Conservation (phyloP, 1,284 basidiomycete genomes). For the Malassezia equina region DNA sequence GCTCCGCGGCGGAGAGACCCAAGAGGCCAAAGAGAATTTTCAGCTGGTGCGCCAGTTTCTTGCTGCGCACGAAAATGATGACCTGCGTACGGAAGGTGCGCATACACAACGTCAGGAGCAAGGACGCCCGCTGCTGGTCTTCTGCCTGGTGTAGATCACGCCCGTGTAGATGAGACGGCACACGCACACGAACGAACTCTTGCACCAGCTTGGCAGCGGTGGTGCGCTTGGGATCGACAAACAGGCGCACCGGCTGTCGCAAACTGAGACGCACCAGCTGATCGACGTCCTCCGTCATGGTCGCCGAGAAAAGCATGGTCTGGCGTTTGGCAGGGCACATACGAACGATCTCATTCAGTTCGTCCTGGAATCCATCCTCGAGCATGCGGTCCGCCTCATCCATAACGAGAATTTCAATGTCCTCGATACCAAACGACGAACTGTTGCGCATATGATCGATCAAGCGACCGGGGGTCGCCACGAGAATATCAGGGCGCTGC, state of each 20-base stretch:
- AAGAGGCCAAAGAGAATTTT: conserved; percentile 82
- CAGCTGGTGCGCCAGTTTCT: conserved; percentile 92
- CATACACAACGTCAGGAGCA: conserved; percentile 74
- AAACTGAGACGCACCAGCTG: conserved; percentile 83
- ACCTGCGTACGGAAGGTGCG: conserved; percentile 72
- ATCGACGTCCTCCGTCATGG: conserved; percentile 92
- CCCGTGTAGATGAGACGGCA: conserved; percentile 26
- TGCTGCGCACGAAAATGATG: conserved; percentile 88
- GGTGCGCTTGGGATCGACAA: conserved; percentile 51
- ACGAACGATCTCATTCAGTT: conserved; percentile 82
- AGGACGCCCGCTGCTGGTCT: conserved; percentile 57
- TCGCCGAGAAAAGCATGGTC: conserved; percentile 96
- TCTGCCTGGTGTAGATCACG: conserved; percentile 56
- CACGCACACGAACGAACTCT: conserved; percentile 59
- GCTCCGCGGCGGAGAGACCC: conserved; percentile 73
- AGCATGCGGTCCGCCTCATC: conserved; percentile 98
- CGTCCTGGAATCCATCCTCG: conserved; percentile 92
- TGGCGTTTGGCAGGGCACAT: conserved; percentile 78
- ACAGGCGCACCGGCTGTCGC: conserved; percentile 64
- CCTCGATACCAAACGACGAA: conserved; percentile 80
- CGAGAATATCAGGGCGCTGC: conserved; percentile 50
- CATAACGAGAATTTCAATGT: conserved; percentile 82
- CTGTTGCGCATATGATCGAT: conserved; percentile 71
- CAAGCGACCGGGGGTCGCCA: conserved; percentile 53
- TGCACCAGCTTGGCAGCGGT: conserved; percentile 83